Evolutionary conservation across 2,329 filamentous ascomycete species (phyloP).

Genomic region (Penicillium verrucosum): DNA sequence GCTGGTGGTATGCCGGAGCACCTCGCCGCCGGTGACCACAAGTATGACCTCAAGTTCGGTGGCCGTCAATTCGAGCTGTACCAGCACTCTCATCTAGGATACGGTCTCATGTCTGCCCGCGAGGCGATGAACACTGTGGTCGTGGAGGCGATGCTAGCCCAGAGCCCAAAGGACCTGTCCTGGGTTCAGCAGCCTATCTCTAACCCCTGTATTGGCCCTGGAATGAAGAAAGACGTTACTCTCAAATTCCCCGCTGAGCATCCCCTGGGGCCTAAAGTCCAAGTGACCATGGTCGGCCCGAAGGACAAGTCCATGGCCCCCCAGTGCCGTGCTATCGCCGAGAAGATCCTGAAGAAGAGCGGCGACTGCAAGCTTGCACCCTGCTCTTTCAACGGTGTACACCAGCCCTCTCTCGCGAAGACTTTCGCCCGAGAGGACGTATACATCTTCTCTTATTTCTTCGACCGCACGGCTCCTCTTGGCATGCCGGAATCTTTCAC

Average conservation of each 20-base stretch:
- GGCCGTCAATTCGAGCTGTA: constrained; percentile 89
- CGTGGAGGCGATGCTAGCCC: constrained; percentile 65
- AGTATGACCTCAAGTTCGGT: constrained; percentile 87
- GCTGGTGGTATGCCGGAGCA: constrained; percentile 79
- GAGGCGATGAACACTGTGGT: constrained; percentile 77
- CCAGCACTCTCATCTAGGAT: constrained; percentile 96
- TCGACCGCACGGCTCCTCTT: constrained; percentile 85
- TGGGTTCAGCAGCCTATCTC: constrained; percentile 71
- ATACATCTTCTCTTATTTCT: constrained; percentile 98
- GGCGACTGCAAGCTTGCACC: constrained; percentile 75
- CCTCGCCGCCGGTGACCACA: constrained; percentile 87
- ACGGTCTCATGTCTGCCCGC: constrained; percentile 92
- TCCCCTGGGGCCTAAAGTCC: constrained; percentile 60
- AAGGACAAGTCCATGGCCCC: constrained; percentile 65
- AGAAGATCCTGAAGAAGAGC: constrained; percentile 88
- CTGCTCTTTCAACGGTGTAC: constrained; percentile 97
- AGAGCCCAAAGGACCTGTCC: constrained; percentile 57
- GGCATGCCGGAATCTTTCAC: constrained; percentile 99
- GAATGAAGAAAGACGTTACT: constrained; percentile 70
- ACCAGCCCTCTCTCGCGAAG: constrained; percentile 88
- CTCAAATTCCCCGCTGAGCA: constrained; percentile 67
- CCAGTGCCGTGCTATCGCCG: constrained; percentile 84
- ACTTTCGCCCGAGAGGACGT: constrained; percentile 90
- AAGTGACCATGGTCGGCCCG: constrained; percentile 86
- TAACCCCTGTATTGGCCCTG: constrained; percentile 83